phyloP scores from a whole-genome alignment of 2,329 filamentous ascomycete species.

The Penicillium vulpinum region DNA sequence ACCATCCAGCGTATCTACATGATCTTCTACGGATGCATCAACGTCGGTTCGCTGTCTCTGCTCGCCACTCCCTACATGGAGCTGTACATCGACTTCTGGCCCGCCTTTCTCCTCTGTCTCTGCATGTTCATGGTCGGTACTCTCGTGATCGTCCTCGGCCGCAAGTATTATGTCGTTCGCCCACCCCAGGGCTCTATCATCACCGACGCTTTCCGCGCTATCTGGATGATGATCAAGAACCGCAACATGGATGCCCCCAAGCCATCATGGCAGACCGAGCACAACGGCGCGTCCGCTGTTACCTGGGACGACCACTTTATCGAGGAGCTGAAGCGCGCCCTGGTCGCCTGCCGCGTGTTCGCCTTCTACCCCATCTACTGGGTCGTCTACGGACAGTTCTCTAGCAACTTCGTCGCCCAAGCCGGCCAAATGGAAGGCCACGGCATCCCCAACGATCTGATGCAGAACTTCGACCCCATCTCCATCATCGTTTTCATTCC shows the following conservation, averaged over 20 bases:
- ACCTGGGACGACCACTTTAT: conserved; percentile 71
- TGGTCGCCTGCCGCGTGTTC: conserved; percentile 70
- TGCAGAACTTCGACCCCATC: conserved; percentile 74
- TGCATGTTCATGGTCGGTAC: conserved; percentile 65
- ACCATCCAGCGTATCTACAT: conserved; percentile 70
- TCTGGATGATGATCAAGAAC: conserved; percentile 56
- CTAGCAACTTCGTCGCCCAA: conserved; percentile 67
- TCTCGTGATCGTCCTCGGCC: conserved; percentile 52
- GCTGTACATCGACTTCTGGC: conserved; percentile 65
- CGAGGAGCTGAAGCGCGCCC: conserved; percentile 67
- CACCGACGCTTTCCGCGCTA: conserved; percentile 63
- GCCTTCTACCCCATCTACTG: conserved; percentile 69
- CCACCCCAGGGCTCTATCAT: conserved; percentile 64
- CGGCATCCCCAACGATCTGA: conserved; percentile 74
- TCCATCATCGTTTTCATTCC: conserved; percentile 75
- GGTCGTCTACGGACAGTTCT: conserved; percentile 68
- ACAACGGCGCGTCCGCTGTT: conserved; percentile 45
- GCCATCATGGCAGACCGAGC: conserved; percentile 61
- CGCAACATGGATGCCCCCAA: conserved; percentile 64
- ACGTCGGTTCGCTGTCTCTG: conserved; percentile 68
- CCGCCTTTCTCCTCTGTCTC: conserved; percentile 62
- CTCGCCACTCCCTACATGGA: conserved; percentile 70
- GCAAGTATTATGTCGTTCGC: conserved; percentile 49
- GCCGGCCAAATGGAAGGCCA: conserved; percentile 62
- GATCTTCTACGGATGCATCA: conserved; percentile 74